Evolutionary conservation across 2,329 filamentous ascomycete genomes (phyloP).

Genomic region (Stachybotrys elegans): DNA sequence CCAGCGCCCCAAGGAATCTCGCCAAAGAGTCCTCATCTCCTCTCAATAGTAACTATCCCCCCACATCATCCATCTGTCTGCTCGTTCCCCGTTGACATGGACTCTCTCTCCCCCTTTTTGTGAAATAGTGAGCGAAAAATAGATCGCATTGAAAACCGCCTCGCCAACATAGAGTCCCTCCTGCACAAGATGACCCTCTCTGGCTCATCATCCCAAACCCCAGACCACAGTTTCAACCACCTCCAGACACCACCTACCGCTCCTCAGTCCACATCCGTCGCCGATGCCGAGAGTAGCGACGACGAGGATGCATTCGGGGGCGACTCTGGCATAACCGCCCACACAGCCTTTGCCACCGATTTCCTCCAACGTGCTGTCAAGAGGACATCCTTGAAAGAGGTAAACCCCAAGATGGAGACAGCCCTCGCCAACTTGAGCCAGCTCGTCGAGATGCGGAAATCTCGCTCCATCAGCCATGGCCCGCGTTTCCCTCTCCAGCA

Average conservation of each 20-base stretch:
- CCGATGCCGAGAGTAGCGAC: constrained; percentile 32
- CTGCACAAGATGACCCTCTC: constrained; percentile 34
- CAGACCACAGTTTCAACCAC: constrained; percentile 12
- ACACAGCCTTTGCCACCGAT: constrained; percentile 49
- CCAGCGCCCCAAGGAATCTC: constrained; percentile 49
- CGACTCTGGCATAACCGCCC: constrained; percentile 43
- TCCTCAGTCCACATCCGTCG: constrained; percentile 23
- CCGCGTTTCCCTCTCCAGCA: constrained; percentile 41
- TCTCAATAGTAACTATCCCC: constrained; percentile 50
- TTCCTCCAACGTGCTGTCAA: constrained; percentile 50
- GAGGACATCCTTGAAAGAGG: constrained; percentile 38
- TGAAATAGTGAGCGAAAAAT: constrained; percentile 46
- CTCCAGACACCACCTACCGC: constrained; percentile 4
- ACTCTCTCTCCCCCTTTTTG: not conserved
- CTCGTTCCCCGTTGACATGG: not conserved
- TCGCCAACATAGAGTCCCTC: constrained; percentile 39
- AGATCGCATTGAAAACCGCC: constrained; percentile 39
- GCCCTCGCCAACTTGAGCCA: constrained; percentile 47
- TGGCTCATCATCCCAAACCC: constrained; percentile 16
- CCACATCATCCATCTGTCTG: constrained; percentile 1
- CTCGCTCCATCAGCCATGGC: constrained; percentile 32
- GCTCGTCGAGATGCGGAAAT: constrained; percentile 46
- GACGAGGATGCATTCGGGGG: constrained; percentile 39
- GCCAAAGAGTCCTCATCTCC: constrained; percentile 54
- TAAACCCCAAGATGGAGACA: constrained; percentile 46